These are phyloP conservation scores for Citrullus mucosospermus DNA, from an alignment of 306 rosid species.

Conservation along the genomic window DNA sequence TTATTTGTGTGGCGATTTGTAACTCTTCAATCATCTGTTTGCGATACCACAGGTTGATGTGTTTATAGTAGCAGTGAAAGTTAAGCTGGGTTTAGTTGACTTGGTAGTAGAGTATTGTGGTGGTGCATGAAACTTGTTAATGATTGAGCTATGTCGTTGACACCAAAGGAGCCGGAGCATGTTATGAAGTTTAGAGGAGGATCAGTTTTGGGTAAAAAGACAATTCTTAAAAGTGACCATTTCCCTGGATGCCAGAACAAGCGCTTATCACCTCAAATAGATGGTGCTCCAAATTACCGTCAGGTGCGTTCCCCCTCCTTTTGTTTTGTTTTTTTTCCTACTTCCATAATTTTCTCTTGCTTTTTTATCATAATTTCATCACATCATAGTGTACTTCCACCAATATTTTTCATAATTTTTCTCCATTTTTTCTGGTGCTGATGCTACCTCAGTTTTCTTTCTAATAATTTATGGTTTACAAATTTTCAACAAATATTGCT, in stretches of 20 bases:
- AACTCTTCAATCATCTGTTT: background rate
- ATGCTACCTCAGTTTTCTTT: too few species aligned
- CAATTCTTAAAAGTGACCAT: constrained; percentile 91
- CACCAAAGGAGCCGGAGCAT: constrained; percentile 54
- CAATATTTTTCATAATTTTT: background rate
- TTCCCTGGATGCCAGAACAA: constrained; percentile 96
- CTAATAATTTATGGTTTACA: too few species aligned
- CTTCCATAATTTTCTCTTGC: background rate
- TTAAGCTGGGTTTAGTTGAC: background rate
- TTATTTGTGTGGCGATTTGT: background rate
- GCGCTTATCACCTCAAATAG: constrained; percentile 73
- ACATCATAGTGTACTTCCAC: background rate
- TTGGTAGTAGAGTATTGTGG: background rate
- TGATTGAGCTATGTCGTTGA: constrained; percentile 21
- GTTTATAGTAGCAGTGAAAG: background rate
- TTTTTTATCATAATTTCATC: background rate
- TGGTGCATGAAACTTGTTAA: background rate
- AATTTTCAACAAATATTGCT: too few species aligned
- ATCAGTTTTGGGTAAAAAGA: constrained; percentile 75
- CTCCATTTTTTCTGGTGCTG: too few species aligned
- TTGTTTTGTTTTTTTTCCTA: background rate
- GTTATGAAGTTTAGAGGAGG: constrained; percentile 81
- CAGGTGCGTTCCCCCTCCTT: constrained; percentile 24
- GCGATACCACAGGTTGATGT: background rate
- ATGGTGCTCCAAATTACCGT: constrained; percentile 97